Evolutionary conservation across 208 protist genomes (phyloP), one percentile per base, ranked within the genome.

Genomic region (Leishmania guyanensis): DNA sequence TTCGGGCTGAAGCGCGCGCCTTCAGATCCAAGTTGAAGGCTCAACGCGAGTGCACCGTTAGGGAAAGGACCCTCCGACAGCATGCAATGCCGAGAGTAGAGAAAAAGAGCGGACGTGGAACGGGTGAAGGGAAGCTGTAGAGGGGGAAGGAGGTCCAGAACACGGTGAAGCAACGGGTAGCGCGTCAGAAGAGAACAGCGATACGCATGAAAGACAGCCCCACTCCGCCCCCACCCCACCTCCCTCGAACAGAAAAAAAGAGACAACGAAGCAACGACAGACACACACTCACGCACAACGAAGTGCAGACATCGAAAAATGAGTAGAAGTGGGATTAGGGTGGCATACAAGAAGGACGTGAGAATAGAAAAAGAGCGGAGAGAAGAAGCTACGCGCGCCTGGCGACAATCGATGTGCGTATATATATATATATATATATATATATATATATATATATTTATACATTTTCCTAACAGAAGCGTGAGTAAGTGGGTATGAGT

Each of bases 321-420:
- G 46, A 50, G 48, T n/a, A 58, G 22, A 29, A 9, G 72, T 10
- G 50, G 20, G 58, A 43, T 46, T 0, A 64, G 53, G 33, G 58
- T 48, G 8, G 29, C 46, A 48, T 12, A 72, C 29, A 54, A 14
- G 26, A 20, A 33, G 5, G 33, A 12, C 46, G 84, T 29, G 73
- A 71, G 62, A 62, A 68, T 80, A 50, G 10, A 33, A 33, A 69
- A 46, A 46, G 46, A 43, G 16, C 16, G 14, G 16, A 48, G 33
- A 51, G 43, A 72, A 72, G 22, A 43, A 72, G 29, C 36, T 16
- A 3, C 26, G 22, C 68, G 43, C 68, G 43, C 43, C 20, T 29
- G 22, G 51, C 33, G 2, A 33, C 20, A 77, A 56, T 48, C 66
- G 84, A 46, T 39, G 51, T 50, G 17, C 73, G n/a, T 77, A 26